phyloP scores from a whole-genome alignment of 768 basidiomycete genomes.

The Tremella yokohamensis region DNA sequence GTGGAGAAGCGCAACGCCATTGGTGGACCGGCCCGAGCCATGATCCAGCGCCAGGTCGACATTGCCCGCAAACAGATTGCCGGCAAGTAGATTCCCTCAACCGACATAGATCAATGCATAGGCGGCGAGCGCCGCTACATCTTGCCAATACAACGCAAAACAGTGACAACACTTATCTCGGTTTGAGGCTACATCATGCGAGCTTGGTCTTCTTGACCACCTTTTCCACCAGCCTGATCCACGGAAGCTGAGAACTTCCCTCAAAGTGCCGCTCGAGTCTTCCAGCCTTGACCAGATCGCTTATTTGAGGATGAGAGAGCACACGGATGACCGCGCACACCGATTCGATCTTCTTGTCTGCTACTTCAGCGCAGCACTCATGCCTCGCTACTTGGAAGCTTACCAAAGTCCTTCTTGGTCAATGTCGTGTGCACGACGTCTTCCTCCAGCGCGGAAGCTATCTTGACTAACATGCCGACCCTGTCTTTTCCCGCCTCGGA shows the following conservation, averaged over 20 bases:
- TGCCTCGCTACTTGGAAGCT: background rate
- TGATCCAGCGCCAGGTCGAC: constrained; percentile 79
- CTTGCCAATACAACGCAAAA: too few species aligned
- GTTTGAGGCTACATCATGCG: too few species aligned
- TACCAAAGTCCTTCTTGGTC: background rate
- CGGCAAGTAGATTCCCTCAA: too few species aligned
- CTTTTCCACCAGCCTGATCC: background rate
- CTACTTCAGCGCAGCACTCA: background rate
- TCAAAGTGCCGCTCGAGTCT: background rate
- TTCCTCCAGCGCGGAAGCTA: background rate
- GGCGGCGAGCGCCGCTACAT: too few species aligned
- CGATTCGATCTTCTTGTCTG: background rate
- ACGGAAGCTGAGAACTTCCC: constrained; percentile 1
- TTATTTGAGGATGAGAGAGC: background rate
- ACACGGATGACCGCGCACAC: background rate
- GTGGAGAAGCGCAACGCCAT: constrained; percentile 89
- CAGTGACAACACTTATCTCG: too few species aligned
- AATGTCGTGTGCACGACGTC: background rate
- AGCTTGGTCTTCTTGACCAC: background rate
- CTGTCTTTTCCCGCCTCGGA: constrained; percentile 3
- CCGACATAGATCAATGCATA: too few species aligned
- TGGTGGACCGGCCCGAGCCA: constrained; percentile 80
- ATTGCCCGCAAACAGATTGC: constrained; percentile 64
- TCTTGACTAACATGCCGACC: background rate
- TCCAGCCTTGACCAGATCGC: background rate